Percentiles rank a stretch among this genome's conserved stretches.
These are phyloP conservation scores for Durotheca rogersii DNA, from an alignment of 495 filamentous ascomycete genomes.

Conservation along the genomic window DNA sequence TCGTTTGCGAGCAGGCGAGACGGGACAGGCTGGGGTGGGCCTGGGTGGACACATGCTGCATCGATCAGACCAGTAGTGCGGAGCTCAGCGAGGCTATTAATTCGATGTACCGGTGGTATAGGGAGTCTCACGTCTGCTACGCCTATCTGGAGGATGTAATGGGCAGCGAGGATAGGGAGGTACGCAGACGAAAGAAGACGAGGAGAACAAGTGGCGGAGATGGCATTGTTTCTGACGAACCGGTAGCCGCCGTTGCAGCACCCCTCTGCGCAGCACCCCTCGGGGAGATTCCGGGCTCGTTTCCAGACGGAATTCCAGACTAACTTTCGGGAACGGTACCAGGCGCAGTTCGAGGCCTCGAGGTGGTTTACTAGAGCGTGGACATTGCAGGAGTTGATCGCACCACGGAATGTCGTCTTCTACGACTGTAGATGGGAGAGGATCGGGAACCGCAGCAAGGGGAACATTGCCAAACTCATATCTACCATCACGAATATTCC, in stretches of 20 bases:
- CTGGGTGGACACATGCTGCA: constrained; percentile 52
- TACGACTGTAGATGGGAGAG: constrained; percentile 29
- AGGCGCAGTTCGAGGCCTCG: not conserved
- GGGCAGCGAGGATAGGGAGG: constrained; percentile 1
- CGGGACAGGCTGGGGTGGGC: constrained; percentile 34
- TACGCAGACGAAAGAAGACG: too few species aligned
- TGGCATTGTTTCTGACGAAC: too few species aligned
- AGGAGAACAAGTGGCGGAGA: too few species aligned
- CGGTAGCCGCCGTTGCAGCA: too few species aligned
- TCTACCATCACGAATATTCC: constrained; percentile 27
- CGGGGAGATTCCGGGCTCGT: too few species aligned
- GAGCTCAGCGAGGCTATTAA: constrained; percentile 50
- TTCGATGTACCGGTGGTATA: constrained; percentile 51
- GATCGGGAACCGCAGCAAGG: constrained; percentile 9
- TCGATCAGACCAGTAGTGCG: constrained; percentile 48
- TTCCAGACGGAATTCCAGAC: too few species aligned
- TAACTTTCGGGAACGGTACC: too few species aligned
- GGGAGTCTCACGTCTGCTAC: constrained; percentile 35
- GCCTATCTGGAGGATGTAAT: constrained; percentile 35
- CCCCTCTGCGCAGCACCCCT: too few species aligned
- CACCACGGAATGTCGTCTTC: constrained; percentile 32
- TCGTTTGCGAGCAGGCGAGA: constrained; percentile 36
- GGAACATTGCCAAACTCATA: not conserved
- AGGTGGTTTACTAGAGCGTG: constrained; percentile 39
- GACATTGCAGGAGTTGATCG: constrained; percentile 41